Base-by-base conservation (phyloP, 2,329 filamentous ascomycete genomes). In the Ascochyta fabae region DNA sequence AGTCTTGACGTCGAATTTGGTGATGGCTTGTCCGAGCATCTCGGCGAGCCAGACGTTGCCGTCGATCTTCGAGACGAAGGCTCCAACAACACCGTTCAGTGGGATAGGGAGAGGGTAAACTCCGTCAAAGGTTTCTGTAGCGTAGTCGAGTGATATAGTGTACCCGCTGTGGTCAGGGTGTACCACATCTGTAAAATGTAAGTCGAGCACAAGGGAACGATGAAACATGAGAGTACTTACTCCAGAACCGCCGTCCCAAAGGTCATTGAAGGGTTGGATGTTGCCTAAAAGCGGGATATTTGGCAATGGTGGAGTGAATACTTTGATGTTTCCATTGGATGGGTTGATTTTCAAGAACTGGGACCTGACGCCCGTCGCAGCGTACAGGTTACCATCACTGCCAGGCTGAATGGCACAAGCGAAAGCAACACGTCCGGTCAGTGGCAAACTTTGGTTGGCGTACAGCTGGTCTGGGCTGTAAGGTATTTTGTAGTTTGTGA, bases 41-140 rank as follows among this genome's bases (percentile, higher is more conserved):
- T 59, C 56, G 13, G 56, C 52, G 19, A 59, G 48, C 35, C 46
- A 59, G 24, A 59, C 45, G 12, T 53, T 56, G 31, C 56, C 52
- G 23, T 59, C 52, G 8, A 59, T 59, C 12, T 50, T 53, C 3
- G 56, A 59, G 3, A 53, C 48, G 3, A 59, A 47, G 12, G 34
- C 40, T 44, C 56, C 52, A 15, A 59, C 42, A 1, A 53, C 52
- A 16, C 56, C 56, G 13, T 59, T 59, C 10, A 59, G 34, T 0
- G 56, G 56, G 2, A 48, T 59, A 2, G 56, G 56, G 10, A 59
- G 48, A 34, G 52, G 56, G 16, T 56, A 59, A 4, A 53, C 56
- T 1, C 52, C 56, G n/a, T 59, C 56, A 15, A 59, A 59, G 1
- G 41, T 35, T 42, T 59, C 56, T 4, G 56, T 59, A 4, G 38